Evolutionary conservation across 1,284 basidiomycete species (phyloP), one percentile per base, ranked within the genome.

Genomic region (Boletus mariae): DNA sequence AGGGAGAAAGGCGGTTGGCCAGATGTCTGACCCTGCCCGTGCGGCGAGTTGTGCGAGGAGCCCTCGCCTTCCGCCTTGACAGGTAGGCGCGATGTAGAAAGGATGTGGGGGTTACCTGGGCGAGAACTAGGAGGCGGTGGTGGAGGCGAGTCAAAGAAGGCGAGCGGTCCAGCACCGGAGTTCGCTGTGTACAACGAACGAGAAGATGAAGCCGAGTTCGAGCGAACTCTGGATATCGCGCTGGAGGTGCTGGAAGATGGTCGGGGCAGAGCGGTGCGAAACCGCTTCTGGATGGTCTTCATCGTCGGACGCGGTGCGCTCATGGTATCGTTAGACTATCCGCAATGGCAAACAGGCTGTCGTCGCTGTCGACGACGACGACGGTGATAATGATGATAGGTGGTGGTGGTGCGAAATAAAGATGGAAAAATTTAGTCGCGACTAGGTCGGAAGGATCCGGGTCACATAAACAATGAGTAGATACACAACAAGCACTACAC

Each of bases 271-370:
- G 73, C 77, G 13, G 73, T 73, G 62, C 74, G 79, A 38, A 83
- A 67, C 13, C 79, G 75, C 60, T 80, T 81, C 59, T 79, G 80
- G 20, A 82, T 75, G 40, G 74, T 73, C 73, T 79, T 80, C 75
- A 81, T 81, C 60, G 75, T 69, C 32, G 67, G 68, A 17, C 69
- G 64, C 4, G 70, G 67, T 53, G 64, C 58, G 38, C 65, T 71
- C 70, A 68, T 68, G 28, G 51, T 55, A 32, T 51, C 15, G 0
- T n/a, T 5, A 1, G 43, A 4, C 53, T 25, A 44, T 25, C 20
- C 20, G 20, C 49, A 45, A 49, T 28, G 45, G 10, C 31, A 40
- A 25, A 40, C 20, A 5, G 26, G 28, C 5, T 28, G 37, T 47
- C 38, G 63, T 64, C 63, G 57, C 52, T 52, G 57, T 47, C 32